Conservation (phyloP, 257 asterid genomes). For the Plantago ovata region DNA sequence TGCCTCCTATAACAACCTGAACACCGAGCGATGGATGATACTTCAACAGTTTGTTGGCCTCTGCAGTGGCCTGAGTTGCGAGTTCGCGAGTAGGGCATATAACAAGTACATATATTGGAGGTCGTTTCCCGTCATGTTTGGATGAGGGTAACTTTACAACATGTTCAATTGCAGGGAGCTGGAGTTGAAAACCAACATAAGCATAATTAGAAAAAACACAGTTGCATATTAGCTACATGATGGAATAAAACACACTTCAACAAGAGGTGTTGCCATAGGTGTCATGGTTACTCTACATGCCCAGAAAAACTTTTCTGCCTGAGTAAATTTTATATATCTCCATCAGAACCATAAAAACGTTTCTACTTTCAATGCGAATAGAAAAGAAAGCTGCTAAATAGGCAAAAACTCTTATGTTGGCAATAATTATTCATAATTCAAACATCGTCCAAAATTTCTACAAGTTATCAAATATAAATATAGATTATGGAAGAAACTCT, state of each 20-base stretch:
- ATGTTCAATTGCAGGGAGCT: constrained; percentile 94
- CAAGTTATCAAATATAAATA: no score
- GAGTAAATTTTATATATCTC: no score
- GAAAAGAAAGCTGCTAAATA: no score
- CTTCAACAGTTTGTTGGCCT: constrained; percentile 82
- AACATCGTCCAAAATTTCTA: no score
- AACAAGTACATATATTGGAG: constrained; percentile 77
- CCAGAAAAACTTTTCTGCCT: no score
- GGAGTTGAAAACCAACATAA: constrained; percentile 36
- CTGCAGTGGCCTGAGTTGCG: constrained; percentile 92
- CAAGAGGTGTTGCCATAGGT: neutral
- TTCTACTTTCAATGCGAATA: no score
- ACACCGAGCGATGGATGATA: constrained; percentile 91
- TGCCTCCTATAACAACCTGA: constrained; percentile 98
- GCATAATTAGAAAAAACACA: constrained; percentile 6
- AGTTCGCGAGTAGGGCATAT: constrained; percentile 97
- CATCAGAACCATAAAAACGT: no score
- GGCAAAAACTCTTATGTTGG: no score
- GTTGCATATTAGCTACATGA: constrained; percentile 16
- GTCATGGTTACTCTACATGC: no score
- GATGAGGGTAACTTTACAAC: constrained; percentile 55
- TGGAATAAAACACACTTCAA: constrained; percentile 3
- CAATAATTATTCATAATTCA: no score
- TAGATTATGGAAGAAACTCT: no score
- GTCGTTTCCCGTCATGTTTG: constrained; percentile 55